phyloP scores from a whole-genome alignment of 768 basidiomycete genomes.

The Suillus weaverae region DNA sequence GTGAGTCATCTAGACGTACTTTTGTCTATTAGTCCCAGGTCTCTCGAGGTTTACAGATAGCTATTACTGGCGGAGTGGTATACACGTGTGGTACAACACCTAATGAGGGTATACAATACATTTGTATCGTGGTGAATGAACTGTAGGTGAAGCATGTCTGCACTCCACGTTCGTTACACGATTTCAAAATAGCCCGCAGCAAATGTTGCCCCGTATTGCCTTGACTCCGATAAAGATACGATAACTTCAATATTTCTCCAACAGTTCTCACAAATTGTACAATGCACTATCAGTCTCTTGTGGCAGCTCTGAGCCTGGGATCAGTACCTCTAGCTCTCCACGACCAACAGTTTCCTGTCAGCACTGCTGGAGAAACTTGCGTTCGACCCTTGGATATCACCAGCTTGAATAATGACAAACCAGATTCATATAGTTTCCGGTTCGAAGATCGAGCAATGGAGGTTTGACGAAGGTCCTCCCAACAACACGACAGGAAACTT shows the following conservation, averaged over 20 bases:
- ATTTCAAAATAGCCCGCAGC: neutral
- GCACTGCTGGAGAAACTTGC: neutral
- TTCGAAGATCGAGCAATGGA: slow-evolving; percentile 14
- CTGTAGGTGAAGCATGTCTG: neutral
- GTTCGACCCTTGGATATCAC: neutral
- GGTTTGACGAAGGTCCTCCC: slow-evolving; percentile 19
- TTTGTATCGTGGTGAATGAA: neutral
- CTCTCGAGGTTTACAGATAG: neutral
- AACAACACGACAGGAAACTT: slow-evolving; percentile 32
- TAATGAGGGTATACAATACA: neutral
- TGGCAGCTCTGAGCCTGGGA: neutral
- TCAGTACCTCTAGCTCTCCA: neutral
- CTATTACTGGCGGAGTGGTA: neutral
- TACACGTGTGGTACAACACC: neutral
- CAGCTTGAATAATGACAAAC: neutral
- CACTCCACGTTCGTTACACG: neutral
- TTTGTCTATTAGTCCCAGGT: neutral
- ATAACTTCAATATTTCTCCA: no score
- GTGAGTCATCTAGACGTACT: neutral
- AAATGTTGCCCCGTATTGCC: no score
- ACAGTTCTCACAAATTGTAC: neutral
- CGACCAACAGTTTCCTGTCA: neutral
- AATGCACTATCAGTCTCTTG: neutral
- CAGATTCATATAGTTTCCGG: neutral
- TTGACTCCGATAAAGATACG: neutral